Base-by-base conservation (phyloP, 345 rosid species). In the Theobroma cacao region DNA sequence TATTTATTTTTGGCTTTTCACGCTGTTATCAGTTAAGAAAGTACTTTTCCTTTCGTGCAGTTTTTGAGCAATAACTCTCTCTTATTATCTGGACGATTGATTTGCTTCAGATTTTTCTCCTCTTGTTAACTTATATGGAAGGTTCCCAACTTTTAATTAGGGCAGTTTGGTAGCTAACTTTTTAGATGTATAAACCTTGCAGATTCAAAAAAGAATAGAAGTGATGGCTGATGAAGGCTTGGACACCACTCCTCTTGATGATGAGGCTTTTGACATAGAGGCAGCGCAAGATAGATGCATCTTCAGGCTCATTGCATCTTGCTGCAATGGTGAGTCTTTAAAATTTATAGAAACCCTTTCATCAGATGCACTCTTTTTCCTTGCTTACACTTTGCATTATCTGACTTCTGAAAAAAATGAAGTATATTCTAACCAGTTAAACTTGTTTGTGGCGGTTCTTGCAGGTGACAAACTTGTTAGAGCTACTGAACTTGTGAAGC, bases 261-360 rank as follows among this genome's bases (percentile, higher is more conserved):
- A 96, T n/a, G 93, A 90, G 69, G 94, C 94, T 83, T 96, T 92
- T 71, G 86, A 83, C 72, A 61, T 82, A 22, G 95, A 92, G 84
- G 90, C 93, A 40, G 90, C 97, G 80, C 99, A 91, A 86, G 99
- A 96, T 82, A 89, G 85, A 88, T 94, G 98, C 84, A 94, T 96
- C 75, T 82, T 96, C 81, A 82, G 91, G 84, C 95, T 96, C 75
- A 90, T 94, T 67, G 97, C 93, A 47, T 88, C 97, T n/a, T 94
- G 99, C 79, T 96, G 99, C 84, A 89, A 87, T 69, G 84, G 99
- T 96, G 81, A 92, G 93, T 85, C 55, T 73, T 52, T 78, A 62
- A 3, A 56, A 38, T 43, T 72, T 58, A 63, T 50, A 31, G 58
- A 50, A 33, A 20, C 28, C 41, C 60, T 28, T 38, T 62, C n/a